Percentiles rank a stretch among this genome's conserved stretches.
Conservation (phyloP, 2,329 filamentous ascomycete species). For the Diaporthe citri region DNA sequence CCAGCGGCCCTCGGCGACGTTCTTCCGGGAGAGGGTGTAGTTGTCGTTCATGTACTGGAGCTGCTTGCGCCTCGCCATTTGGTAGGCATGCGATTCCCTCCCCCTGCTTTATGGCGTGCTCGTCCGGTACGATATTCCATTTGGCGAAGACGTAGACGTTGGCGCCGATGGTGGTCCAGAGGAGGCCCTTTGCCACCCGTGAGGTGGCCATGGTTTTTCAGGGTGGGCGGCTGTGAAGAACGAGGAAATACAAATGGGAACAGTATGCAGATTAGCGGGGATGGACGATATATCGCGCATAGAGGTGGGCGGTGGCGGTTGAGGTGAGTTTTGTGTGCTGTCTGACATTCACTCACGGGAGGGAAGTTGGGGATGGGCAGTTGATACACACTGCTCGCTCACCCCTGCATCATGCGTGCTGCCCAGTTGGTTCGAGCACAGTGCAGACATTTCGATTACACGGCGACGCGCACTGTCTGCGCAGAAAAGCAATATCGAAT, state of each 20-base stretch:
- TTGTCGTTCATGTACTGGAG: conserved; percentile 41
- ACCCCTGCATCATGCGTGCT: not conserved
- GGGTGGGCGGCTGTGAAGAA: not conserved
- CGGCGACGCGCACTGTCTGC: not conserved
- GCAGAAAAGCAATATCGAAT: not conserved
- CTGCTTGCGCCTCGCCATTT: not conserved
- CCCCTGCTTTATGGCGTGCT: not conserved
- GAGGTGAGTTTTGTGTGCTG: not conserved
- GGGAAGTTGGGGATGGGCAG: not conserved
- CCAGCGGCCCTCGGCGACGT: conserved; percentile 44
- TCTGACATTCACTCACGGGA: not conserved
- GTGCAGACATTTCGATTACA: not conserved
- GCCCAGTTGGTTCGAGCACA: not conserved
- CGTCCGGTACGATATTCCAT: conserved; percentile 2
- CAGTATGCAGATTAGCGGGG: not conserved
- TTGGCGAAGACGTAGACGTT: conserved; percentile 35
- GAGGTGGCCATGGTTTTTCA: conserved; percentile 5
- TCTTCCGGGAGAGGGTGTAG: conserved; percentile 42
- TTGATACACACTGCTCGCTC: not conserved
- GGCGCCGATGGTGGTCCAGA: conserved; percentile 40
- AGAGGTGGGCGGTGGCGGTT: not conserved
- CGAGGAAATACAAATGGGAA: not conserved
- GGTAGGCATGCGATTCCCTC: not conserved
- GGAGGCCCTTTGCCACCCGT: conserved; percentile 15
- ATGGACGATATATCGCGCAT: no score